phyloP scores from a whole-genome alignment of 169 alveolate genomes.

The Cryptosporidium felis region DNA sequence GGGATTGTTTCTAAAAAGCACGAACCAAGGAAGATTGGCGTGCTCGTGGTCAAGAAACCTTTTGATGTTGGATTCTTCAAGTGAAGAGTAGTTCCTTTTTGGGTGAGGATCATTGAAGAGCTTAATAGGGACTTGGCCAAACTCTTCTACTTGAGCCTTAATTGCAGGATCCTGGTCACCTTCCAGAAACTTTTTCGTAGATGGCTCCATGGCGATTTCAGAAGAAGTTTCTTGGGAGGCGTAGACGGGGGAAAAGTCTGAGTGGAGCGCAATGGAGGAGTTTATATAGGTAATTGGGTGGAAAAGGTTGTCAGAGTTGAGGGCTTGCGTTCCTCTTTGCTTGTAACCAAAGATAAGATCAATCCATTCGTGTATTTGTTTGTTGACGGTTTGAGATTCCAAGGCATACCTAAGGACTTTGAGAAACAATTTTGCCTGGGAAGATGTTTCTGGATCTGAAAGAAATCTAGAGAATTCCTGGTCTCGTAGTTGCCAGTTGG shows the following conservation, averaged over 20 bases:
- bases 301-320: slow-evolving; percentile 79
- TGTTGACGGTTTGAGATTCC: slow-evolving; percentile 93
- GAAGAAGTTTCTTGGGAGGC: slow-evolving; percentile 57
- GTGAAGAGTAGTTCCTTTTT: slow-evolving; percentile 10
- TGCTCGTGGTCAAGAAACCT: background rate
- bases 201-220: slow-evolving; percentile 49
- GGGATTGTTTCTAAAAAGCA: slow-evolving; percentile 30
- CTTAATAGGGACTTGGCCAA: slow-evolving; percentile 89
- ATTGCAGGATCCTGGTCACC: slow-evolving; percentile 82
- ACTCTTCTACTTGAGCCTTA: slow-evolving; percentile 85
- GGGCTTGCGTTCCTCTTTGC: slow-evolving; percentile 88
- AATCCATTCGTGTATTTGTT: slow-evolving; percentile 93
- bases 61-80: background rate
- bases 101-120: slow-evolving; percentile 86
- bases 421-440: slow-evolving; percentile 79
- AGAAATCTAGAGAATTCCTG: background rate
- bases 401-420: slow-evolving; percentile 87
- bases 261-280: slow-evolving; percentile 23
- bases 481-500: slow-evolving; percentile 82
- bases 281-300: slow-evolving; percentile 89
- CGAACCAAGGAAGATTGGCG: slow-evolving; percentile 61
- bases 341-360: slow-evolving; percentile 96
- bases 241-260: slow-evolving; percentile 60
- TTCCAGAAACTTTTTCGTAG: slow-evolving; percentile 76
- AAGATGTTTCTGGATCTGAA: background rate